Evolutionary conservation across 2,329 filamentous ascomycete genomes (phyloP).

Genomic region (Ophiocordyceps unilateralis): DNA sequence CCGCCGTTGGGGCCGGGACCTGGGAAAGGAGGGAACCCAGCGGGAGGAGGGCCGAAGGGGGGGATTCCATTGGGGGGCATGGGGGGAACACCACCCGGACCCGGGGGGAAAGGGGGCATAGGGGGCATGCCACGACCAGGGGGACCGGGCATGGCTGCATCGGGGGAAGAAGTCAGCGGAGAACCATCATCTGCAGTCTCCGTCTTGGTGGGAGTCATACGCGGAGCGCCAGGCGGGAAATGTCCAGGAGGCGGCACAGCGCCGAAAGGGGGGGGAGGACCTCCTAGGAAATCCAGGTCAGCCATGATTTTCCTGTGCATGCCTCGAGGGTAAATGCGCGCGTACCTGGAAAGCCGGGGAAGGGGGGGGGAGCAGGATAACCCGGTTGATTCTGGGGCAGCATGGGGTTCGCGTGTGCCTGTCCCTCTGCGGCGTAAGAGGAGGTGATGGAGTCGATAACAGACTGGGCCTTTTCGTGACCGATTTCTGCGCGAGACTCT

Average conservation of each 20-base stretch:
- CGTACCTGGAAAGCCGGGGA: conserved; percentile 39
- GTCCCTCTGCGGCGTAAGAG: conserved; percentile 87
- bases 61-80: conserved; percentile 18
- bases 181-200: background rate
- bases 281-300: conserved; percentile 9
- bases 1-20: conserved; percentile 13
- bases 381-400: conserved; percentile 51
- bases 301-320: background rate
- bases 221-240: conserved; percentile 27
- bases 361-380: conserved; percentile 32
- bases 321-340: conserved; percentile 11
- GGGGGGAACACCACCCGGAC: conserved; percentile 16
- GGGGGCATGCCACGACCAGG: conserved; percentile 29
- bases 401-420: conserved; percentile 73
- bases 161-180: conserved; percentile 6
- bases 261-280: conserved; percentile 40
- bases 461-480: conserved; percentile 93
- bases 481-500: no score
- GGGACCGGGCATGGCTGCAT: conserved; percentile 22
- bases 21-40: conserved; percentile 19
- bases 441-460: conserved; percentile 97
- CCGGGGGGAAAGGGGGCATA: conserved; percentile 25
- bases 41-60: conserved; percentile 21
- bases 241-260: conserved; percentile 25
- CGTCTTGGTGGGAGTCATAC: conserved; percentile 21